Evolutionary conservation across 805 yeast genomes (phyloP).

Genomic region (Kurtzmaniella fragi): DNA sequence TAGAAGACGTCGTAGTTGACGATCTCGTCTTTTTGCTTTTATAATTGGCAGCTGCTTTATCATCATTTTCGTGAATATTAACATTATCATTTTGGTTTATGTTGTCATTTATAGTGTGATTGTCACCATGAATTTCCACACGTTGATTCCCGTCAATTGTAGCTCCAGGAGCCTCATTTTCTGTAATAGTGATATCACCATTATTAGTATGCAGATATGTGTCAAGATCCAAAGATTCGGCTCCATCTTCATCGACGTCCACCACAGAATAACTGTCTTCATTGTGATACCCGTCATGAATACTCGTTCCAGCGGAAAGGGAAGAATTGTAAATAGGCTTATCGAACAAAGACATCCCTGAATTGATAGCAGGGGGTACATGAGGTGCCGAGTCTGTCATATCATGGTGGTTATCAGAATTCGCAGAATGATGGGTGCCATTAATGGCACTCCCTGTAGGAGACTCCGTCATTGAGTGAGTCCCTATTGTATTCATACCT

Average conservation of each 20-base stretch:
- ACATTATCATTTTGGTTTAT: neutral
- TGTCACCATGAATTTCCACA: no score
- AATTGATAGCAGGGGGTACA: slow-evolving; percentile 1
- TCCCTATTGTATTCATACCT: no score
- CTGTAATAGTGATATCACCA: no score
- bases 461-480: neutral
- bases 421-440: slow-evolving; percentile 1
- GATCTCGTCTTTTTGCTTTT: slow-evolving; percentile 22
- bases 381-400: slow-evolving; percentile 1
- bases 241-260: slow-evolving; percentile 17
- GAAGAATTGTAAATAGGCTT: slow-evolving; percentile 7
- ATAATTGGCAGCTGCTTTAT: slow-evolving; percentile 7
- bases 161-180: no score
- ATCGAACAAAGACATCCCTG: slow-evolving; percentile 11
- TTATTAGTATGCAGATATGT: no score
- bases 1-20: slow-evolving; percentile 33
- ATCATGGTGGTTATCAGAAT: neutral
- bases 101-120: no score
- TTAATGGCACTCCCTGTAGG: slow-evolving; percentile 2
- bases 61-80: slow-evolving; percentile 20
- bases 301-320: slow-evolving; percentile 9
- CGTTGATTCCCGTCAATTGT: no score
- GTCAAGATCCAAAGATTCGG: slow-evolving; percentile 1
- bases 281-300: slow-evolving; percentile 16
- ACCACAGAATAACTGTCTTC: slow-evolving; percentile 23